Base-by-base conservation (phyloP, 805 yeast genomes). In the Candida corydali region DNA sequence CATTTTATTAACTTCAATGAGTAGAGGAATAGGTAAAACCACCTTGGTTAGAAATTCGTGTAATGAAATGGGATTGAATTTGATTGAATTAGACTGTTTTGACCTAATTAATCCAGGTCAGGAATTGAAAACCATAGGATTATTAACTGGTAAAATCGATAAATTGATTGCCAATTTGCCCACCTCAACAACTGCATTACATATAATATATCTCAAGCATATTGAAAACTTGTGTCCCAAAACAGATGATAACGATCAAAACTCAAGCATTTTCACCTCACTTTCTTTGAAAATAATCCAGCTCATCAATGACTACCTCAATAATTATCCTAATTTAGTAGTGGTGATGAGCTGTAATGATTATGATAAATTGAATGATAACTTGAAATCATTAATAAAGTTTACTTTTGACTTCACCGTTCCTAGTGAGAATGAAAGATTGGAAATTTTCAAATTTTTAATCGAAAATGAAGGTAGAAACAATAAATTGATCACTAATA, bases 1-100 rank as follows among this genome's bases (percentile, higher is more conserved):
- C 0, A 61, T 88, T 0, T 53, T 88, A 17, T 54, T 93, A 16
- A 75, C 73, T 34, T 86, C 96, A 3, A 62, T 78, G 48, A 73
- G 79, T 20, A 65, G 94, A 36, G 87, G 84, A 7, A 77, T 85
- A 5, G 98, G 98, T 0, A 91, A 91, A 51, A 54, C 83, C 0
- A 76, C 82, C 0, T 50, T 85, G 17, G 76, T 86, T 0, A 57
- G 70, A 34, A 74, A 75, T 38, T 51, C 78, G 1, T 70, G 85
- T 0, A 55, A 63, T 7, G 74, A 74, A 20, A 55, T 80, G 20
- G 96, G 96, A 0, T 57, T 80, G 7, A 82, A 84, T 44, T 56
- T 82, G 6, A 60, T 82, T 20, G 83, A 76, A 31, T 58, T 91
- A 10, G 94, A 89, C 45, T 81, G 87, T 18, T 70, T 75, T 44